Evolutionary conservation across 768 basidiomycete species (phyloP), one percentile per base, ranked within the genome.

Genomic region (Pleurotus tuoliensis): DNA sequence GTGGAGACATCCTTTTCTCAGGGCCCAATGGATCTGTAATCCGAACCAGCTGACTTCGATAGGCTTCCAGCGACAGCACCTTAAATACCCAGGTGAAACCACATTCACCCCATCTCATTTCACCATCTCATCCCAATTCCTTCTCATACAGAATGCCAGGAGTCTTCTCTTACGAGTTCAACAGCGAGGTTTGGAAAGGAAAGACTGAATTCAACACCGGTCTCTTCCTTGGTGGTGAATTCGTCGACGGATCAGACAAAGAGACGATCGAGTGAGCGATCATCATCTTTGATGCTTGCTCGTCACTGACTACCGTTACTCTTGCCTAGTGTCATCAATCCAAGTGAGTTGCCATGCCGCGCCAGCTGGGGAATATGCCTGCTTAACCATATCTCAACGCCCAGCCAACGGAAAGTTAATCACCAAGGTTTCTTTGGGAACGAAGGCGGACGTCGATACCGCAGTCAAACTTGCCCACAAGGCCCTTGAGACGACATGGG

Each of bases 161-260:
- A 9, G 68, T 65, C 3, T 78, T 78, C 66, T 62, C 68, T 2
- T 68, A 86, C 75, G 71, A 80, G 22, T 87, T 83, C 65, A 64
- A 84, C 55, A 79, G 76, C 2, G 71, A 68, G 45, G 59, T 70
- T 54, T 87, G 69, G 81, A 86, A 80, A 68, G 86, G 84, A 43
- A 80, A 80, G 61, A 75, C 78, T 37, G 73, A 71, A 18, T 82
- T 89, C 67, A 67, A 69, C 57, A 87, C 88, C 3, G 89, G 91
- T 37, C 68, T 91, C 59, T 92, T 82, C 76, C 89, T 94, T 72
- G 74, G 82, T 68, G 84, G 84, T 62, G 65, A 90, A 70, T 92
- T 82, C 61, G 72, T 79, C 43, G 82, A 83, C 40, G 84, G 84
- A 13, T 69, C 72, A 6, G 69, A 78, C 4, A 69, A 73, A 1